Conservation (phyloP, 441 rosid species). For the Croton laevigatus region DNA sequence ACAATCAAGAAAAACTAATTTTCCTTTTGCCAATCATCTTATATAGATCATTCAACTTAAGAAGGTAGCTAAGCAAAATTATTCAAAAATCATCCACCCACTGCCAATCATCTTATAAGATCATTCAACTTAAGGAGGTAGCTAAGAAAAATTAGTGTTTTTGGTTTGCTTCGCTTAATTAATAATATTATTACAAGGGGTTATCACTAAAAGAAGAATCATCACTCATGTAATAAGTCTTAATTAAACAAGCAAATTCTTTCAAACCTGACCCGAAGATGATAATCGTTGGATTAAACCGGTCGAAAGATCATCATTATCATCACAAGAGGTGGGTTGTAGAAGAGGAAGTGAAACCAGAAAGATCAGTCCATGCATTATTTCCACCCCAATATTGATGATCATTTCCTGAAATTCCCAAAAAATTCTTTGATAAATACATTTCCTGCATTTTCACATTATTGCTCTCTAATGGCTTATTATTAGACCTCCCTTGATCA, state of each 20-base stretch:
- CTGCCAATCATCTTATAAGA: too few relatives aligned
- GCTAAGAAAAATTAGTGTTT: not conserved
- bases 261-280: not conserved
- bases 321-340: slow-evolving; percentile 48
- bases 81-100: too few relatives aligned
- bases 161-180: not conserved
- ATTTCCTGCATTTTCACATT: slow-evolving; percentile 69
- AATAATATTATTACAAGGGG: not conserved
- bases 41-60: too few relatives aligned
- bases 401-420: slow-evolving; percentile 38
- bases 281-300: not conserved
- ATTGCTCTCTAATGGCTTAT: slow-evolving; percentile 36
- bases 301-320: not conserved
- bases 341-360: slow-evolving; percentile 64
- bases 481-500: slow-evolving; percentile 28
- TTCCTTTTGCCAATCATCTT: too few relatives aligned
- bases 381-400: slow-evolving; percentile 52
- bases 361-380: slow-evolving; percentile 75
- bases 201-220: not conserved
- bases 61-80: not conserved
- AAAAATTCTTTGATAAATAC: slow-evolving; percentile 49
- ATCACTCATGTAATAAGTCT: not conserved
- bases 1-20: not conserved
- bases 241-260: not conserved
- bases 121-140: too few relatives aligned